Conservation (phyloP, 345 rosid species). For the Linum usitatissimum region DNA sequence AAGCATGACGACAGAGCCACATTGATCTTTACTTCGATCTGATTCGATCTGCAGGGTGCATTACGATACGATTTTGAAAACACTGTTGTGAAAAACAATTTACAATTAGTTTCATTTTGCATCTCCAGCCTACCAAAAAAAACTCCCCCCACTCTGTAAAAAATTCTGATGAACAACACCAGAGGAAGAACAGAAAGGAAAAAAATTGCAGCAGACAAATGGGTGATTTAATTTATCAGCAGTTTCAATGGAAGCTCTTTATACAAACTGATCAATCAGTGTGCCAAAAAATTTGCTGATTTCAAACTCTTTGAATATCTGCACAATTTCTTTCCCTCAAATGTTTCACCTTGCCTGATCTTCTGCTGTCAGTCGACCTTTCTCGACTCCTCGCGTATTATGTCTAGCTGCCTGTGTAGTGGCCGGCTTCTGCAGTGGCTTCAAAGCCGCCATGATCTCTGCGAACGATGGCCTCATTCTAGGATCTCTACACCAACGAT, state of each 20-base stretch:
- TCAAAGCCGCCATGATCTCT: conserved; percentile 79
- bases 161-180: neutral
- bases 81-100: neutral
- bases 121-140: neutral
- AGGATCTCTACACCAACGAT: conserved; percentile 47
- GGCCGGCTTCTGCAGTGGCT: conserved; percentile 74
- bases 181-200: neutral
- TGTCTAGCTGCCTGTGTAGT: conserved; percentile 36
- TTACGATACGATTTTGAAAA: too few species aligned
- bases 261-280: neutral
- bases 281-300: too few species aligned
- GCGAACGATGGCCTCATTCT: conserved; percentile 76
- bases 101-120: neutral
- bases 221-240: neutral
- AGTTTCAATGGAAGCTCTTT: neutral
- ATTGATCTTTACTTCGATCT: too few species aligned
- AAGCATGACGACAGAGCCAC: too few species aligned
- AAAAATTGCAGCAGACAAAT: neutral
- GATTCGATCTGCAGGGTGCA: too few species aligned
- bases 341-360: neutral
- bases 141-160: neutral
- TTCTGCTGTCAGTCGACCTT: conserved; percentile 15
- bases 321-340: conserved; percentile 12
- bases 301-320: too few species aligned
- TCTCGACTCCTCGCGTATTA: conserved; percentile 11